These are phyloP conservation scores for Skeletonema costatum DNA, from an alignment of 108 stramenopile genomes.

Conservation along the genomic window DNA sequence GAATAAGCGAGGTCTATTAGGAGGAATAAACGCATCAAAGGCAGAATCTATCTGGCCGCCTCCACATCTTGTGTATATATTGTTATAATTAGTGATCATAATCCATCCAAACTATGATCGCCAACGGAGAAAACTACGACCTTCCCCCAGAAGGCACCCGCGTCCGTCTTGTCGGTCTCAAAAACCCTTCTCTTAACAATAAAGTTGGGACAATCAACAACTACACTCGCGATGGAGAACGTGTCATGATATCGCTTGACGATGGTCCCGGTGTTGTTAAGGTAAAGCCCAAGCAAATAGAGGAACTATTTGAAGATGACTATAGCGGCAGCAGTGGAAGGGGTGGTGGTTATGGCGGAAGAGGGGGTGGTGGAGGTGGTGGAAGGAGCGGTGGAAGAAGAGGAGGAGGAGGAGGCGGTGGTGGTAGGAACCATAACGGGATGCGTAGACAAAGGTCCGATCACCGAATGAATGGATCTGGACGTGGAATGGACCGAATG, in stretches of 20 bases:
- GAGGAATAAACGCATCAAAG: no score
- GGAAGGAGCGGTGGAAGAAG: neutral
- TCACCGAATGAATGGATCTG: neutral
- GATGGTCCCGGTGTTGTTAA: slow-evolving; percentile 11
- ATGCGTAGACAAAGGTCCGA: neutral
- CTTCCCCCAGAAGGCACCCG: slow-evolving; percentile 14
- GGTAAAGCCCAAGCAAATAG: slow-evolving; percentile 26
- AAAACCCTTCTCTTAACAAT: slow-evolving; percentile 19
- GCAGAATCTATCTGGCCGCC: no score
- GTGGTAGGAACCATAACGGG: neutral
- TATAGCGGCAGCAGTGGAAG: neutral
- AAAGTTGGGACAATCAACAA: slow-evolving; percentile 4
- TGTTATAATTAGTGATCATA: neutral
- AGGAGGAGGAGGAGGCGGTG: neutral
- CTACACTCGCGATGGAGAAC: slow-evolving; percentile 20
- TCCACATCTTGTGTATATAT: neutral
- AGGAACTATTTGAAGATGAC: slow-evolving; percentile 2
- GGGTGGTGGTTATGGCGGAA: neutral
- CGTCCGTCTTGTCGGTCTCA: slow-evolving; percentile 21
- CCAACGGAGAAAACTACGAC: neutral
- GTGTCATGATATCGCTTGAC: slow-evolving; percentile 23
- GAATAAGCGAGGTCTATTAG: no score
- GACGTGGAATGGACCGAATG: neutral
- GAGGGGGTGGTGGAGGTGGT: neutral
- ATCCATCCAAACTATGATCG: neutral